Conservation (phyloP, 352 stramenopile species). For the Globisporangium paroecandrum region DNA sequence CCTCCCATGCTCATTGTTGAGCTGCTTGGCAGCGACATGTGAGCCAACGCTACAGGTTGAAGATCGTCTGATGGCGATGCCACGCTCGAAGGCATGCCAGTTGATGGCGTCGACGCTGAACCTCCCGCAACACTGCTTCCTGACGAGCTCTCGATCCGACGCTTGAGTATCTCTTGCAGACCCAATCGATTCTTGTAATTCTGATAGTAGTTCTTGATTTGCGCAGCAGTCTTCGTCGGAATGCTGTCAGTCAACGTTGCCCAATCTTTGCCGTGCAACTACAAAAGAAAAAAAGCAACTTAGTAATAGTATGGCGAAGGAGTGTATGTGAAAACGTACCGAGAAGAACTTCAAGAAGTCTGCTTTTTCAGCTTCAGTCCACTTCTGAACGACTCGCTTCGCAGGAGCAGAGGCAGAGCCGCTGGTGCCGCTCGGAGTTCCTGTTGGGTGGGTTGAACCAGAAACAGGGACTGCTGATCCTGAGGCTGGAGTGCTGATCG, state of each 20-base stretch:
- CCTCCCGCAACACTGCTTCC: conserved; percentile 14
- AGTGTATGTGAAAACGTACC: conserved; percentile 29
- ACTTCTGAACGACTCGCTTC: conserved; percentile 88
- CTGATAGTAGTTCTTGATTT: conserved; percentile 94
- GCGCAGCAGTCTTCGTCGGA: conserved; percentile 83
- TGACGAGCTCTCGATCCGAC: conserved; percentile 49
- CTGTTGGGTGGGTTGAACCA: not conserved
- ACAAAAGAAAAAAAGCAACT: conserved; percentile 5
- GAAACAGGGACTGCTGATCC: not conserved
- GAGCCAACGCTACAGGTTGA: conserved; percentile 15
- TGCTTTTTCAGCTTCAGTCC: conserved; percentile 85
- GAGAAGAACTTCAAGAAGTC: conserved; percentile 88
- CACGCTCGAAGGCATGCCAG: not conserved
- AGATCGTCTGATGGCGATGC: conserved; percentile 5
- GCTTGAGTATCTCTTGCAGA: conserved; percentile 85
- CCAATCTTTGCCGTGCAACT: conserved; percentile 89
- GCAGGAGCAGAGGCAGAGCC: conserved; percentile 24
- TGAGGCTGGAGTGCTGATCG: not conserved
- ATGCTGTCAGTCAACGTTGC: conserved; percentile 82
- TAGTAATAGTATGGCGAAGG: conserved; percentile 4
- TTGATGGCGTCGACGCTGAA: not conserved
- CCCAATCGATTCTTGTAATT: conserved; percentile 92
- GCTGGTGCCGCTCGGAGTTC: not conserved
- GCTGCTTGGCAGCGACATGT: conserved; percentile 4
- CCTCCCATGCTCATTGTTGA: conserved; percentile 1